phyloP scores from a whole-genome alignment of 1,284 basidiomycete genomes.

The Psilocybe mexicana region DNA sequence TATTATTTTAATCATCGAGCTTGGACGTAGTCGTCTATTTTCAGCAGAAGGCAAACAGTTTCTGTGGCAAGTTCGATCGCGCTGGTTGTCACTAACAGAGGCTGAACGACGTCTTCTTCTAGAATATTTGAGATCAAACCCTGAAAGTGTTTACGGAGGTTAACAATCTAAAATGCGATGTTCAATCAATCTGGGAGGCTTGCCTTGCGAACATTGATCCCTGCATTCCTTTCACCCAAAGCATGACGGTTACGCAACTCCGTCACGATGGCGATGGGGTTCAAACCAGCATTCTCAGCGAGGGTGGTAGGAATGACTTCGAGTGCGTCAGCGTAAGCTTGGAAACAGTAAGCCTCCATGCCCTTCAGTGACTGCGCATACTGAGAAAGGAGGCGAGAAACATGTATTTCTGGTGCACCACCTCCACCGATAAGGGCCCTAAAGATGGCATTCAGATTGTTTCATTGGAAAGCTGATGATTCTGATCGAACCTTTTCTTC shows the following conservation, averaged over 20 bases:
- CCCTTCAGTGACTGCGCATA: constrained; percentile 94
- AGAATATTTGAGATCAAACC: constrained; percentile 95
- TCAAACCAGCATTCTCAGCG: constrained; percentile 97
- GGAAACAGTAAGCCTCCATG: constrained; percentile 99
- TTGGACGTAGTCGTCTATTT: constrained; percentile 96
- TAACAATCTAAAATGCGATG: neutral
- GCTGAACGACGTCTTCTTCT: constrained; percentile 98
- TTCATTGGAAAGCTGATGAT: neutral
- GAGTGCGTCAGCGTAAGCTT: constrained; percentile 96
- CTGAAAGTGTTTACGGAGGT: constrained; percentile 39
- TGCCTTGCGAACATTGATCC: constrained; percentile 97
- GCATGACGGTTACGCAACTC: constrained; percentile 97
- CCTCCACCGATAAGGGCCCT: constrained; percentile 97
- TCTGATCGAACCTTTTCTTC: constrained; percentile 85
- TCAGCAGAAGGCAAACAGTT: constrained; percentile 94
- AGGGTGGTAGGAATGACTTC: constrained; percentile 98
- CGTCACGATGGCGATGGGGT: constrained; percentile 98
- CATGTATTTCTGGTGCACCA: constrained; percentile 97
- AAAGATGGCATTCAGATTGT: neutral
- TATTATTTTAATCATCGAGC: constrained; percentile 45
- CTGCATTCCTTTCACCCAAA: constrained; percentile 91
- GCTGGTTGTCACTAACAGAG: constrained; percentile 92
- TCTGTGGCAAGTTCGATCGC: constrained; percentile 96
- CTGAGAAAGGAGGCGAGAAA: constrained; percentile 91
- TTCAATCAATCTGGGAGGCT: constrained; percentile 21